phyloP scores from a whole-genome alignment of 129 eudicot genomes.

The Helianthus tuberosus region DNA sequence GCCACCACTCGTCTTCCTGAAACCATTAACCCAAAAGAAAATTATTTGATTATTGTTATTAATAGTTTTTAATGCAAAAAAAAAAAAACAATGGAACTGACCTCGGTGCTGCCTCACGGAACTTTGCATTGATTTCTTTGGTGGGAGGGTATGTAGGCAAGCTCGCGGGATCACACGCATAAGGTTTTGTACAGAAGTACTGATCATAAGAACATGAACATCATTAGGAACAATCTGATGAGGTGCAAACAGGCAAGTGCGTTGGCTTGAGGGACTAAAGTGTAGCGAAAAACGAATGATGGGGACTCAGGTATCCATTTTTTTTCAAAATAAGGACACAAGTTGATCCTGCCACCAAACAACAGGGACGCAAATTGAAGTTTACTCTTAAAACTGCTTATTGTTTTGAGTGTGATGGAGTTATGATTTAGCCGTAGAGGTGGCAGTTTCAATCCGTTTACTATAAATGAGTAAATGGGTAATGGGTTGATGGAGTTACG shows the following conservation, averaged over 20 bases:
- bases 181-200: slow-evolving; percentile 69
- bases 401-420: too few relatives aligned
- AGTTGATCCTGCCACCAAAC: too few relatives aligned
- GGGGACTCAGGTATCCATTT: too few relatives aligned
- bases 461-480: too few relatives aligned
- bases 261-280: too few relatives aligned
- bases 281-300: too few relatives aligned
- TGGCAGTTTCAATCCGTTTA: too few relatives aligned
- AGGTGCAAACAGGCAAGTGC: not conserved
- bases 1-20: slow-evolving; percentile 56
- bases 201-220: slow-evolving; percentile 31
- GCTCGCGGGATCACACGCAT: slow-evolving; percentile 75
- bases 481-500: too few relatives aligned
- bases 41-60: not conserved
- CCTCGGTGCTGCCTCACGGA: slow-evolving; percentile 68
- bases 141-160: slow-evolving; percentile 78
- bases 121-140: slow-evolving; percentile 83
- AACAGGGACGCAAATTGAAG: too few relatives aligned
- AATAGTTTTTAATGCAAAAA: not conserved
- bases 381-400: too few relatives aligned
- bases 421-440: too few relatives aligned
- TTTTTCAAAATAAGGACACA: too few relatives aligned
- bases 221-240: not conserved
- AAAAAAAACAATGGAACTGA: slow-evolving; percentile 20
- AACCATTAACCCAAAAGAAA: slow-evolving; percentile 9